Evolutionary conservation across 495 filamentous ascomycete species (phyloP), one percentile per base, ranked within the genome.

Genomic region (Symbiotaphrina buchneri): DNA sequence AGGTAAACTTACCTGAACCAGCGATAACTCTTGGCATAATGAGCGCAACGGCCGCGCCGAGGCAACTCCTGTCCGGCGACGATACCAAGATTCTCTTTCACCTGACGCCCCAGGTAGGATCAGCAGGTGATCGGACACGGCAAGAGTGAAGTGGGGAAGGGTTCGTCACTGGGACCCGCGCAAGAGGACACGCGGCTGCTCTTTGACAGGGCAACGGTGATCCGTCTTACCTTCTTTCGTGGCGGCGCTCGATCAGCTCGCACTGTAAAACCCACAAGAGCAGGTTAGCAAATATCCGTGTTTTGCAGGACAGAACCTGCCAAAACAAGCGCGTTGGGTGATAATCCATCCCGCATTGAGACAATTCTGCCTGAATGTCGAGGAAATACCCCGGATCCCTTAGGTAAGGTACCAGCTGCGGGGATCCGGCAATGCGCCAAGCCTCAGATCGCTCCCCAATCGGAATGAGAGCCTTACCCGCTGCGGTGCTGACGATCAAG

Each of bases 51-150:
- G 10, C 83, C 83, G 1, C 64, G 63, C 21, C 56, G 56, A 0
- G 83, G 79, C 1, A 93, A 59, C 38, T 81, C 73, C 37, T 80
- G 72, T 31, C 84, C 83, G 3, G 71, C 70, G 32, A 71, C 68
- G 27, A 90, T 68, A 10, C 80, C 80, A 1, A 90, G 63, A 18
- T 68, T 72, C 47, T 87, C 79, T 41, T 58, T 67, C 23, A 50
- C 49, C 36, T 44, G 25, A 24, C n/a, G n/a, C n/a, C 5, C 1
- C 1, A 23, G 18, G 10, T 24, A 5, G n/a, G n/a, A n/a, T n/a
- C n/a, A n/a, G n/a, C n/a, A n/a, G n/a, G n/a, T 5, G 25, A 6
- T 8, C 7, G 6, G 46, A 51, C 20, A 7, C 5, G 5, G 31
- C 10, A 10, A 28, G 6, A 6, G 28, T 1, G 6, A 35, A 23